These are phyloP conservation scores for Fusarium annulatum DNA, from an alignment of 2,329 filamentous ascomycete genomes.

Conservation along the genomic window DNA sequence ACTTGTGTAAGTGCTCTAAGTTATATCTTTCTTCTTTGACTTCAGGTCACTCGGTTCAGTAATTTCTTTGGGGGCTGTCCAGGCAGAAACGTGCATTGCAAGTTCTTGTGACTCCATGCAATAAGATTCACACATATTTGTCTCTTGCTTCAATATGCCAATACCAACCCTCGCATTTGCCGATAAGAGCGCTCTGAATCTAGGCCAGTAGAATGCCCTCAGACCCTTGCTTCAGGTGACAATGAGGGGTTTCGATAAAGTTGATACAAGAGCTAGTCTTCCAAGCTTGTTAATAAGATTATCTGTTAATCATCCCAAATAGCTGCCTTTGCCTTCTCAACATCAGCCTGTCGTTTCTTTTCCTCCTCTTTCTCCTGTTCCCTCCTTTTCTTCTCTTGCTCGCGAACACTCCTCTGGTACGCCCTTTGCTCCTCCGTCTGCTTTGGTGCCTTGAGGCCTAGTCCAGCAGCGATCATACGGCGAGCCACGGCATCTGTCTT, in stretches of 20 bases:
- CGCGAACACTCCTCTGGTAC: conserved; percentile 83
- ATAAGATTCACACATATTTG: background rate
- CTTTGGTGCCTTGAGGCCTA: conserved; percentile 83
- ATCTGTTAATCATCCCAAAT: conserved; percentile 80
- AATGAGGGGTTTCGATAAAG: background rate
- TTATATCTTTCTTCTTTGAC: background rate
- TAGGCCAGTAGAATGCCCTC: background rate
- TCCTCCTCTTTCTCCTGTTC: conserved; percentile 78
- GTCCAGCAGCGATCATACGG: conserved; percentile 86
- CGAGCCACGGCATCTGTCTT: conserved; percentile 94
- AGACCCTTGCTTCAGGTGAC: no score
- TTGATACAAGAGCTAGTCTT: background rate
- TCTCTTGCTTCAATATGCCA: no score
- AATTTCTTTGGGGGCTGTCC: background rate
- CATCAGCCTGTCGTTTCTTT: conserved; percentile 68
- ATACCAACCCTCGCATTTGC: background rate
- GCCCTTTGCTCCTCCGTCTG: conserved; percentile 89
- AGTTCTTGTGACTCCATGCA: background rate
- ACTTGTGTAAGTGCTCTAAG: background rate
- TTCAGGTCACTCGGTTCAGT: background rate
- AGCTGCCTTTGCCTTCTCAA: conserved; percentile 81
- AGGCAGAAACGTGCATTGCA: background rate
- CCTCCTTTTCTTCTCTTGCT: conserved; percentile 83
- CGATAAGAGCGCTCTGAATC: background rate
- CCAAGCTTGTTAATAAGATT: background rate